Conservation (phyloP, 2,329 filamentous ascomycete genomes). For the Macroventuria anomochaeta region DNA sequence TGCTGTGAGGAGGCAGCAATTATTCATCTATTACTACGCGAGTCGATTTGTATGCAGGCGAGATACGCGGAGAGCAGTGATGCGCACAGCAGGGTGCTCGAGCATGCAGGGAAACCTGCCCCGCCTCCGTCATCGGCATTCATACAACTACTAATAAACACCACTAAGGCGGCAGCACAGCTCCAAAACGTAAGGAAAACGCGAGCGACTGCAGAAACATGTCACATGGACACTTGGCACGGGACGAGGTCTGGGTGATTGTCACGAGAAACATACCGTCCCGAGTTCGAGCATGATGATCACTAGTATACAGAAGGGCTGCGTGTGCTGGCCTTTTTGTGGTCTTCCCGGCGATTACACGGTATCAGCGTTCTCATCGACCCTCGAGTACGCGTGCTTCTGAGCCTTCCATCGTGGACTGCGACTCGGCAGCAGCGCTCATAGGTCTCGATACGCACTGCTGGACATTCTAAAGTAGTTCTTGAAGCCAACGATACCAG, state of each 20-base stretch:
- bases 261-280: slow-evolving; percentile 7
- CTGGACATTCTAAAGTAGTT: slow-evolving; percentile 58
- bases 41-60: slow-evolving; percentile 1
- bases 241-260: neutral
- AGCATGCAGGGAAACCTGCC: slow-evolving; percentile 1
- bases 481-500: slow-evolving; percentile 60
- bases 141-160: slow-evolving; percentile 25
- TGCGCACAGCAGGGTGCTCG: neutral
- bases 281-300: neutral
- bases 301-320: neutral
- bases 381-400: slow-evolving; percentile 28
- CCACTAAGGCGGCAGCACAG: slow-evolving; percentile 29
- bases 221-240: slow-evolving; percentile 8
- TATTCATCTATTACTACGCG: neutral
- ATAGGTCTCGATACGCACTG: neutral
- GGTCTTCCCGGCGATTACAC: slow-evolving; percentile 1
- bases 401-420: slow-evolving; percentile 36
- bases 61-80: slow-evolving; percentile 14
- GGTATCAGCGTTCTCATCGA: slow-evolving; percentile 15
- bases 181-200: slow-evolving; percentile 36
- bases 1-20: neutral
- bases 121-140: slow-evolving; percentile 31
- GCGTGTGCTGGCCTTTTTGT: neutral
- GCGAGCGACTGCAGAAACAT: neutral
- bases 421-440: slow-evolving; percentile 28